Evolutionary conservation across 768 basidiomycete species (phyloP), one percentile per base, ranked within the genome.

Genomic region (Hericium rajendrae): DNA sequence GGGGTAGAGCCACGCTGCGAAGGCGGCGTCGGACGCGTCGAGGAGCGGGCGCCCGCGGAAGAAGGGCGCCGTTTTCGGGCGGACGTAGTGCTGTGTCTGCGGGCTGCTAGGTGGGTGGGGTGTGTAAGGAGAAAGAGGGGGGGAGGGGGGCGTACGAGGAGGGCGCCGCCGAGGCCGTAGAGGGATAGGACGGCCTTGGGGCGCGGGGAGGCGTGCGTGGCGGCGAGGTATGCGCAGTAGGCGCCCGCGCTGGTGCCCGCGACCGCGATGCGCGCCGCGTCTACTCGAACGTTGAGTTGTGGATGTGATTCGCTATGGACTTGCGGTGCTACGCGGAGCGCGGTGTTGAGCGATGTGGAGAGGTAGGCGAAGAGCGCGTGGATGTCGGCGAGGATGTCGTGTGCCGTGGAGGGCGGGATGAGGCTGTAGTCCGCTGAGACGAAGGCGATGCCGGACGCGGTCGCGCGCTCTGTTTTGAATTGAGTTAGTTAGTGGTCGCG

Each of bases 381-480:
- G 55, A 86, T 71, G 64, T 88, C 86, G 41, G 76, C 70, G 4
- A 83, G 62, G 40, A 86, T 74, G 18, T 82, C 77, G 59, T 83
- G 80, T 0, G 77, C 81, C 10, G 79, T 82, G 0, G 78, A 54
- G 2, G 75, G 71, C 1, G 73, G 78, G 13, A 86, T 57, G 6
- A 88, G 78, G 13, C 77, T 74, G 63, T 88, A 85, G 61, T 88
- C 84, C 0, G 80, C 78, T 38, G 82, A 80, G 48, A 87, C 72
- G 65, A 87, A 83, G 4, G 74, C 76, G 59, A 76, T 76, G 24
- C 82, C 84, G n/a, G 71, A 67, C 1, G 65, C 67, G 26, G 70
- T 69, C 6, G 77, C 68, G 13, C 82, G 77, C 57, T 70, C 83
- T 86, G 55, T 10, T 22, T 22, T 22, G 37, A 20, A 46, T 39